phyloP scores from a whole-genome alignment of 2,329 filamentous ascomycete genomes.

The Elsinoe necatrix region DNA sequence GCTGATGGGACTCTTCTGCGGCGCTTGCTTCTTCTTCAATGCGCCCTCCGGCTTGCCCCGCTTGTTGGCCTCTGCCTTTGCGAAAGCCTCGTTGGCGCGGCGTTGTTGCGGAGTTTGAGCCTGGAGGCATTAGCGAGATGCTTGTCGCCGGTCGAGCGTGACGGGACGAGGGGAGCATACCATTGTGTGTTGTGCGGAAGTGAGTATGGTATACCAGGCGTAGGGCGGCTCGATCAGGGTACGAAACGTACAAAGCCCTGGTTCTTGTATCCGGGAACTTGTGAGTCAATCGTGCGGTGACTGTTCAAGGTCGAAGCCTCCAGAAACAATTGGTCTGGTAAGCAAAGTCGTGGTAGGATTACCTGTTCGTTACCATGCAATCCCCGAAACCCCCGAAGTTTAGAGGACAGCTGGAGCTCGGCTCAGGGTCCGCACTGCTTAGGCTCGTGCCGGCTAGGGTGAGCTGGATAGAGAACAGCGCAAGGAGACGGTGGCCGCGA shows the following conservation, averaged over 20 bases:
- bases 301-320: conserved; percentile 1
- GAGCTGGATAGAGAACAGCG: background rate
- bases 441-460: background rate
- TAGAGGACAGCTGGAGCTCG: conserved; percentile 9
- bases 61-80: conserved; percentile 60
- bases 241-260: too few relatives aligned
- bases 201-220: background rate
- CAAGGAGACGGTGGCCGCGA: background rate
- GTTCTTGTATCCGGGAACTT: background rate
- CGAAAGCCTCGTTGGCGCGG: conserved; percentile 70
- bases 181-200: background rate
- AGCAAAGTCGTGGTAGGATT: background rate
- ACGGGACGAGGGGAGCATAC: background rate
- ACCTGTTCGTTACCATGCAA: background rate
- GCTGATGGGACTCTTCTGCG: conserved; percentile 42
- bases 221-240: too few relatives aligned
- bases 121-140: conserved; percentile 35
- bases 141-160: background rate
- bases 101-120: conserved; percentile 80
- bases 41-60: conserved; percentile 55
- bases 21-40: conserved; percentile 35
- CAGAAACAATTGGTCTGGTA: background rate
- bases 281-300: conserved; percentile 1
- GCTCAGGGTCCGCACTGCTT: background rate
- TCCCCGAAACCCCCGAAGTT: background rate